Evolutionary conservation across 345 rosid genomes (phyloP), one percentile per base, ranked within the genome.

Genomic region (Theobroma cacao): DNA sequence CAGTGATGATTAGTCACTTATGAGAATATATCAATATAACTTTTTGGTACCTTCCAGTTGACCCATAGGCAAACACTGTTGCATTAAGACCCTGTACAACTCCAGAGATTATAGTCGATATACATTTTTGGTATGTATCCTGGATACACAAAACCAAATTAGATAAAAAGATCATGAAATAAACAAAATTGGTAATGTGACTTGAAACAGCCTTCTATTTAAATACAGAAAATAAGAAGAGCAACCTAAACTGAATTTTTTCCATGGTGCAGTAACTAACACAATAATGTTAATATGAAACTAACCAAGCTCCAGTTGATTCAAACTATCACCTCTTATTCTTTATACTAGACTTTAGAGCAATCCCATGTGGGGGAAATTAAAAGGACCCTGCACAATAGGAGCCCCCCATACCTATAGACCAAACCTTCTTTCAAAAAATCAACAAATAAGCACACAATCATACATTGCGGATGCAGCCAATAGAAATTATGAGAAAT

Each of bases 61-160:
- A 91, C 81, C 99, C 99, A 85, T 95, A 92, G 0, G 98, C 99
- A 87, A 95, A 93, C 36, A 95, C 90, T 0, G 99, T 95, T 11
- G 98, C 97, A 73, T 95, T 95, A 64, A 95, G 94, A 74, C 99
- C 98, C 72, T 91, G 94, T 40, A 92, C 94, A 87, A 95, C 93
- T 22, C 99, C 96, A 60, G 96, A 83, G 78, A 95, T 90, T 47
- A 87, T 84, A 40, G 94, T 86, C 69, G 86, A 87, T 86, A 92
- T 83, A 87, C 98, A 78, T 81, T 79, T 82, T 26, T 53, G 80
- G 76, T 95, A 95, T 0, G 94, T 91, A 81, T 88, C 91, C 99
- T 95, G 88, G 6, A 81, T 61, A 43, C n/a, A 62, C 22, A 22
- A 45, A 47, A 34, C 67, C 56, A 13, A 68, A 45, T 76, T 56